phyloP scores from a whole-genome alignment of 768 basidiomycete species.

The Russula ochroleuca region DNA sequence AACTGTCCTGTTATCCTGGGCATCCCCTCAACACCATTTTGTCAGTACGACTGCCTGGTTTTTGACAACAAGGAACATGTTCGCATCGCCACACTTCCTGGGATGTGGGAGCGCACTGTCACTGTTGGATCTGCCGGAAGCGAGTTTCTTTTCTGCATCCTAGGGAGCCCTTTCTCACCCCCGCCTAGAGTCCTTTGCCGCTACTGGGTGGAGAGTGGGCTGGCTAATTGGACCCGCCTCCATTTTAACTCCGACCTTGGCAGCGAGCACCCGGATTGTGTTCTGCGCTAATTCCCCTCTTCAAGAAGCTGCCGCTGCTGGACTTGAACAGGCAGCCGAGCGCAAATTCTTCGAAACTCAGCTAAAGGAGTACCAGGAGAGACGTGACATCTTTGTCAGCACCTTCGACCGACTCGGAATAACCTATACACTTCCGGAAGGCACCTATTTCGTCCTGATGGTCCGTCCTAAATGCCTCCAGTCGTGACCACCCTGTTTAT shows the following conservation, averaged over 20 bases:
- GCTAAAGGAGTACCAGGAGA: constrained; percentile 69
- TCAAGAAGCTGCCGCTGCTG: constrained; percentile 91
- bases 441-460: constrained; percentile 85
- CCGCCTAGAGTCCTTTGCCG: constrained; percentile 81
- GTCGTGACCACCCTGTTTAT: constrained; percentile 11
- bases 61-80: constrained; percentile 87
- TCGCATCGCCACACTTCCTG: constrained; percentile 89
- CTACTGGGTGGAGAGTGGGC: constrained; percentile 96
- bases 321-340: constrained; percentile 72
- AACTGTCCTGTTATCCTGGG: background rate
- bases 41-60: constrained; percentile 87
- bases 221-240: constrained; percentile 88
- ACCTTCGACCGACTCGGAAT: constrained; percentile 82
- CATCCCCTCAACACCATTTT: background rate
- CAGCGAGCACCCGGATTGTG: constrained; percentile 89
- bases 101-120: constrained; percentile 98
- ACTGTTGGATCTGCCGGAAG: constrained; percentile 96
- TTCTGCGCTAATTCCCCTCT: constrained; percentile 94
- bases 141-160: constrained; percentile 35
- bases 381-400: constrained; percentile 66
- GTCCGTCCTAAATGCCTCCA: constrained; percentile 40
- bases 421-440: constrained; percentile 84
- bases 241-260: constrained; percentile 81
- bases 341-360: constrained; percentile 78
- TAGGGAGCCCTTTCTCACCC: constrained; percentile 1